Evolutionary conservation across 2,329 filamentous ascomycete species (phyloP).

Genomic region (Intubia oerlemansii): DNA sequence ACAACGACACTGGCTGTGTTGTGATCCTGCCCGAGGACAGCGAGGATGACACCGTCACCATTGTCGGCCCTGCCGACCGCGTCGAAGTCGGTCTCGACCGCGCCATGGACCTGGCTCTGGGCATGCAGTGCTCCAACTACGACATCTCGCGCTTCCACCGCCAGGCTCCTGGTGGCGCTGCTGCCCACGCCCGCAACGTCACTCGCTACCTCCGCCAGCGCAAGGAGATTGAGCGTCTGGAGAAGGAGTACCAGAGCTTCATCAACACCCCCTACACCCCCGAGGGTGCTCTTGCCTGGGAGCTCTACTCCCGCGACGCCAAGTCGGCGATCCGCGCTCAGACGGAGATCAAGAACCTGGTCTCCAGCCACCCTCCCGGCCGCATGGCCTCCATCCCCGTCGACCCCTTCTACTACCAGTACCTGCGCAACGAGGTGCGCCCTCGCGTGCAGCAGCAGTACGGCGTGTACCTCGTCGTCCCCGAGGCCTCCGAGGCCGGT

Average conservation of each 20-base stretch:
- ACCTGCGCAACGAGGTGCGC: slow-evolving; percentile 43
- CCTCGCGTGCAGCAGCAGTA: slow-evolving; percentile 43
- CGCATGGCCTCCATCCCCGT: slow-evolving; percentile 46
- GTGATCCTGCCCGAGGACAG: slow-evolving; percentile 61
- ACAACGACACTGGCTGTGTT: slow-evolving; percentile 74
- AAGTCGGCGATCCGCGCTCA: slow-evolving; percentile 64
- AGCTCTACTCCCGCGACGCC: slow-evolving; percentile 69
- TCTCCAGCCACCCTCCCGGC: slow-evolving; percentile 52
- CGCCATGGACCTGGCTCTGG: slow-evolving; percentile 72
- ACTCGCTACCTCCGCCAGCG: slow-evolving; percentile 74
- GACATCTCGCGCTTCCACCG: slow-evolving; percentile 66
- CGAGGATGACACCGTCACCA: slow-evolving; percentile 64
- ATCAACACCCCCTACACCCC: slow-evolving; percentile 59
- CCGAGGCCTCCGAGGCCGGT: slow-evolving; percentile 35
- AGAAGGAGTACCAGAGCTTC: slow-evolving; percentile 61
- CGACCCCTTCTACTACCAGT: slow-evolving; percentile 61
- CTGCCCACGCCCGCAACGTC: slow-evolving; percentile 63
- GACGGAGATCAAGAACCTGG: slow-evolving; percentile 51
- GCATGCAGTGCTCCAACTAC: slow-evolving; percentile 66
- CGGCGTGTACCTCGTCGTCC: slow-evolving; percentile 54
- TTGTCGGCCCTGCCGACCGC: slow-evolving; percentile 58
- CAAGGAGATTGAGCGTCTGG: slow-evolving; percentile 61
- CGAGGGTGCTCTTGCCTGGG: slow-evolving; percentile 58
- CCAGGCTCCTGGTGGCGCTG: slow-evolving; percentile 48
- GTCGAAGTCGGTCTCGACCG: slow-evolving; percentile 59